These are phyloP conservation scores for Malassezia dermatis DNA, from an alignment of 1,284 basidiomycete genomes.

Conservation along the genomic window DNA sequence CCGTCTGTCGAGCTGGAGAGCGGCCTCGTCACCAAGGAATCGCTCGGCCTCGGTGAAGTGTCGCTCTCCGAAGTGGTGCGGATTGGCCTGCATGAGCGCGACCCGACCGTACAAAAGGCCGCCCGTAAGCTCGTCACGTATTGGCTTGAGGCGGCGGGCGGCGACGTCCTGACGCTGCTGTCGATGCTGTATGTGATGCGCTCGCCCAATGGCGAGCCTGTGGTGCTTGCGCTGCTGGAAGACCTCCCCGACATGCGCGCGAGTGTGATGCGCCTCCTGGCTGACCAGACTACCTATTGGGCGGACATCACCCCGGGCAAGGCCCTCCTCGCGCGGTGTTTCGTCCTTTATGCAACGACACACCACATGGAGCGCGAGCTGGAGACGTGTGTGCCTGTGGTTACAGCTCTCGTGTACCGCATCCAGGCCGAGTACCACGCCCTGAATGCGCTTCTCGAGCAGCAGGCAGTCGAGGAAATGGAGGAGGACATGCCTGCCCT, in stretches of 20 bases:
- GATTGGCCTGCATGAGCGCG: constrained; percentile 77
- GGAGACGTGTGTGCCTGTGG: constrained; percentile 70
- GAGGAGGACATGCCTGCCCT: constrained; percentile 18
- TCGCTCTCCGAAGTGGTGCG: constrained; percentile 29
- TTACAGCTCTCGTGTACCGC: constrained; percentile 75
- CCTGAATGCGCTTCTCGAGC: constrained; percentile 26
- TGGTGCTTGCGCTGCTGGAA: constrained; percentile 59
- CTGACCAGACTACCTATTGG: constrained; percentile 70
- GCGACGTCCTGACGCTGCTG: constrained; percentile 53
- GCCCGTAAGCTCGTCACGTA: constrained; percentile 55
- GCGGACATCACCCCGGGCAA: constrained; percentile 64
- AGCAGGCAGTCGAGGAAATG: constrained; percentile 24
- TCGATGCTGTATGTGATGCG: constrained; percentile 57
- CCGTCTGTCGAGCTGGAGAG: constrained; percentile 6
- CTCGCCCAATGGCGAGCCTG: constrained; percentile 58
- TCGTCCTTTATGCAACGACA: constrained; percentile 67
- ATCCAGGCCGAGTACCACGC: constrained; percentile 58
- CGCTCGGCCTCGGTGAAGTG: constrained; percentile 29
- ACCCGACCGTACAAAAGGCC: constrained; percentile 67
- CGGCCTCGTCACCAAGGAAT: constrained; percentile 10
- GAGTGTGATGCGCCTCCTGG: constrained; percentile 53
- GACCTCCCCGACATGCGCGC: constrained; percentile 58
- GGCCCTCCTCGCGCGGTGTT: constrained; percentile 72
- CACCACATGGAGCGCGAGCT: constrained; percentile 58
- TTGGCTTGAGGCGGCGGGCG: constrained; percentile 36